These are phyloP conservation scores for Apiotrichum mycotoxinovorans DNA, from an alignment of 1,284 basidiomycete species.

Conservation along the genomic window DNA sequence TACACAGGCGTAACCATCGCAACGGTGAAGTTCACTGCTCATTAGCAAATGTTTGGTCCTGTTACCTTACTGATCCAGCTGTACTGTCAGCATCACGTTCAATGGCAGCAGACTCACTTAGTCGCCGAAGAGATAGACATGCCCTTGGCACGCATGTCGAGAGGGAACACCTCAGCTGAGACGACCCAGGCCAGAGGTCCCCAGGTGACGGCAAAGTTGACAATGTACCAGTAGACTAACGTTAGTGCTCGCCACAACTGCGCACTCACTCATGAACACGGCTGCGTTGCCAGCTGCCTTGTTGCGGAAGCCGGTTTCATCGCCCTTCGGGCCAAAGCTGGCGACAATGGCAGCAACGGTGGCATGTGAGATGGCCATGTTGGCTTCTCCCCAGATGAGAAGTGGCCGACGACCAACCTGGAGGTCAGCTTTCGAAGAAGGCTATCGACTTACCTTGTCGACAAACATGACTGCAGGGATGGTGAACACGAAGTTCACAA, in stretches of 20 bases:
- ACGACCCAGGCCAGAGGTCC: slow-evolving; percentile 29
- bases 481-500: slow-evolving; percentile 55
- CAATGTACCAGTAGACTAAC: slow-evolving; percentile 43
- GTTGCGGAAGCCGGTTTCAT: background rate
- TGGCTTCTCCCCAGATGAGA: slow-evolving; percentile 18
- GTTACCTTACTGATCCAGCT: background rate
- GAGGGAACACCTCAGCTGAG: slow-evolving; percentile 47
- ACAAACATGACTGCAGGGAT: slow-evolving; percentile 48
- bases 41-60: background rate
- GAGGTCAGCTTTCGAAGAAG: background rate
- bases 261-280: slow-evolving; percentile 1
- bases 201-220: slow-evolving; percentile 47
- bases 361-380: slow-evolving; percentile 36
- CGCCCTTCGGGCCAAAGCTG: background rate
- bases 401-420: slow-evolving; percentile 42
- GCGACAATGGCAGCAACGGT: slow-evolving; percentile 41
- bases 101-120: slow-evolving; percentile 24
- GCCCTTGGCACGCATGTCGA: slow-evolving; percentile 49
- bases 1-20: slow-evolving; percentile 29
- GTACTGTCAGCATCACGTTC: no score
- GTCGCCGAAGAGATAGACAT: slow-evolving; percentile 43
- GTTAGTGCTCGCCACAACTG: background rate
- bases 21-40: slow-evolving; percentile 44
- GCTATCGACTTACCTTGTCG: slow-evolving; percentile 26
- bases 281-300: slow-evolving; percentile 9